Evolutionary conservation across 2,329 filamentous ascomycete species (phyloP).

Genomic region (Cryphonectria radicalis): DNA sequence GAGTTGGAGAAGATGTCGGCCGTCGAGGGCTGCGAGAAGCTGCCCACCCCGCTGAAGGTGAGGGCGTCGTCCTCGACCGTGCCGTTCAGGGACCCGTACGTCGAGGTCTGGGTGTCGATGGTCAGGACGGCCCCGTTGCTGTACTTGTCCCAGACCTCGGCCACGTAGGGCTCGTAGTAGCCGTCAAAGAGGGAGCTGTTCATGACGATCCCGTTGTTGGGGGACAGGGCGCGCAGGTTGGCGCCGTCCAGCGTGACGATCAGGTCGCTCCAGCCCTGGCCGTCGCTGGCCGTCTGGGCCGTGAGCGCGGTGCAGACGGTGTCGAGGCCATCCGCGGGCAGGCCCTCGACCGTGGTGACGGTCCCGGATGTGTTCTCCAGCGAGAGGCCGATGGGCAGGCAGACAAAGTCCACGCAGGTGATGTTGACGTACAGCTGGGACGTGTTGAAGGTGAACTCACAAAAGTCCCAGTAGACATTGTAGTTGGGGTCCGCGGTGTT

Average conservation of each 20-base stretch:
- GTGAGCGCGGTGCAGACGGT: constrained; percentile 50
- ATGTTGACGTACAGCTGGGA: constrained; percentile 70
- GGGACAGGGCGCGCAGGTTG: constrained; percentile 57
- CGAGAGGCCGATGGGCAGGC: constrained; percentile 63
- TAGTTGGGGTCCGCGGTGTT: constrained; percentile 69
- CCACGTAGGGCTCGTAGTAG: constrained; percentile 56
- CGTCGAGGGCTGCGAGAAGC: constrained; percentile 52
- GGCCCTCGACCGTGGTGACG: constrained; percentile 52
- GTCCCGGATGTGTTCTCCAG: constrained; percentile 52
- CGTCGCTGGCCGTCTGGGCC: constrained; percentile 50
- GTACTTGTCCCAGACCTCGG: constrained; percentile 58
- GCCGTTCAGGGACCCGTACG: constrained; percentile 45
- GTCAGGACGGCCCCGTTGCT: constrained; percentile 43
- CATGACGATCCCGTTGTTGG: constrained; percentile 53
- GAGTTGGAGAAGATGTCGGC: constrained; percentile 57
- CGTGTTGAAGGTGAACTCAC: constrained; percentile 70
- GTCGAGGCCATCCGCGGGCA: constrained; percentile 51
- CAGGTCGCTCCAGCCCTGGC: constrained; percentile 56
- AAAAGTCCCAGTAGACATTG: constrained; percentile 66
- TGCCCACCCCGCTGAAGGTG: constrained; percentile 43
- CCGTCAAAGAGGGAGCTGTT: constrained; percentile 50
- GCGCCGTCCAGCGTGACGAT: constrained; percentile 45
- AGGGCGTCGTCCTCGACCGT: constrained; percentile 51
- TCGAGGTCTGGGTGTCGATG: constrained; percentile 56
- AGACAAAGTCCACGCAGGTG: constrained; percentile 76